A percentile compares a stretch with the other conserved stretches of the same genome.
phyloP scores from a whole-genome alignment of 768 basidiomycete genomes.

The Naganishia vishniacii region DNA sequence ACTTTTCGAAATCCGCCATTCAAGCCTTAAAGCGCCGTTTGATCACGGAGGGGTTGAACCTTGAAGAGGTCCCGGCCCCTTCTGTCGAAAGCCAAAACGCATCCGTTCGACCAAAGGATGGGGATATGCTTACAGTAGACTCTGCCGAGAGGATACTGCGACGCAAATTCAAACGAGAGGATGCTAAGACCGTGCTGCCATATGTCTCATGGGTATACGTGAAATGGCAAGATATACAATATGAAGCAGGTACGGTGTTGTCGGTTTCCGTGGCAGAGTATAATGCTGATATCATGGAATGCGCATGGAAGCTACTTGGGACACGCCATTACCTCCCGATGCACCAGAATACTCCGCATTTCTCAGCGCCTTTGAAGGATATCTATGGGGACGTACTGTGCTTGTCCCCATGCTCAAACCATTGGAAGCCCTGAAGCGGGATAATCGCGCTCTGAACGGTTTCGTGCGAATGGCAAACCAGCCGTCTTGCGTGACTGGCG shows the following conservation, averaged over 20 bases:
- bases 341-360: slow-evolving; percentile 63
- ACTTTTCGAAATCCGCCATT: slow-evolving; percentile 57
- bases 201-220: slow-evolving; percentile 72
- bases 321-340: slow-evolving; percentile 66
- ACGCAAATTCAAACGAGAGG: slow-evolving; percentile 52
- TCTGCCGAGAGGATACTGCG: slow-evolving; percentile 58
- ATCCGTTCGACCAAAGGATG: slow-evolving; percentile 57
- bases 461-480: slow-evolving; percentile 56
- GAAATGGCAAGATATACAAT: slow-evolving; percentile 91
- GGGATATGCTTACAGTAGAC: slow-evolving; percentile 58
- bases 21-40: slow-evolving; percentile 33
- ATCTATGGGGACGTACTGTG: slow-evolving; percentile 60
- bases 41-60: slow-evolving; percentile 36
- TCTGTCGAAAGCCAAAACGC: not conserved
- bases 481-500: slow-evolving; percentile 56
- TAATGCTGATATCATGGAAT: not conserved
- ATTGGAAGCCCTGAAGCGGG: slow-evolving; percentile 37
- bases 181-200: slow-evolving; percentile 53
- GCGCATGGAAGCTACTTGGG: slow-evolving; percentile 71
- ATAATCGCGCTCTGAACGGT: slow-evolving; percentile 45
- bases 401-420: slow-evolving; percentile 55
- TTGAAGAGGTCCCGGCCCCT: not conserved
- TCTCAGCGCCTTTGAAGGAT: slow-evolving; percentile 62
- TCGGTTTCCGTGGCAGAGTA: not conserved
- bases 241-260: slow-evolving; percentile 72